Evolutionary conservation across 345 rosid genomes (phyloP).

Genomic region (Durio zibethinus): DNA sequence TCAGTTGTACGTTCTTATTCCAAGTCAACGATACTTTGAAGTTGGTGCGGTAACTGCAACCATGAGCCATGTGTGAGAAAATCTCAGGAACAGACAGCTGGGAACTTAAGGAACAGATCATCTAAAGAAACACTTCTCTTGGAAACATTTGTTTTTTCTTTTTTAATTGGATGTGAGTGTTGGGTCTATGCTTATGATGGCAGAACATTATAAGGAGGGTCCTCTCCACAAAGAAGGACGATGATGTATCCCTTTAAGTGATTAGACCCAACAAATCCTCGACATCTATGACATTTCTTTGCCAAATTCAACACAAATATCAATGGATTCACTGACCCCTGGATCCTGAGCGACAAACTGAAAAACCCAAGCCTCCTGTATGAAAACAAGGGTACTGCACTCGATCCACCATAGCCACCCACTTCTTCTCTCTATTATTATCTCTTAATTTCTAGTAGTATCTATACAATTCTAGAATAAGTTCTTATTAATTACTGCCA

Average conservation of each 20-base stretch:
- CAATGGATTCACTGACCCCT: neutral
- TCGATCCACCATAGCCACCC: slow-evolving; percentile 1
- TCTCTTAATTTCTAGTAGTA: neutral
- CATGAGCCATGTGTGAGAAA: neutral
- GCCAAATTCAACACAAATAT: slow-evolving; percentile 29
- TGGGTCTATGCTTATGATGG: slow-evolving; percentile 5
- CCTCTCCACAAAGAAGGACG: slow-evolving; percentile 12
- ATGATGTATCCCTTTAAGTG: slow-evolving; percentile 31
- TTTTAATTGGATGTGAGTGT: neutral
- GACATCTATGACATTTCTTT: slow-evolving; percentile 1
- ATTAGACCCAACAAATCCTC: slow-evolving; percentile 11
- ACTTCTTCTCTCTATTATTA: neutral
- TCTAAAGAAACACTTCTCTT: slow-evolving; percentile 23
- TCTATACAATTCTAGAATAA: neutral
- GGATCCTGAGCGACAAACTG: neutral
- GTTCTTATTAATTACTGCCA: neutral
- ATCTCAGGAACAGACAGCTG: neutral
- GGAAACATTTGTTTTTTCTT: neutral
- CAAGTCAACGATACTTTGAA: neutral
- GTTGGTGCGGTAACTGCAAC: neutral
- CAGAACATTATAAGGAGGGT: slow-evolving; percentile 23
- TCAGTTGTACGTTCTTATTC: neutral
- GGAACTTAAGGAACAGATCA: slow-evolving; percentile 5
- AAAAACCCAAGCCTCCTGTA: neutral
- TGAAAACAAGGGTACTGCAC: neutral